Conservation (phyloP, 2,329 filamentous ascomycete genomes). For the Aspergillus ruber region DNA sequence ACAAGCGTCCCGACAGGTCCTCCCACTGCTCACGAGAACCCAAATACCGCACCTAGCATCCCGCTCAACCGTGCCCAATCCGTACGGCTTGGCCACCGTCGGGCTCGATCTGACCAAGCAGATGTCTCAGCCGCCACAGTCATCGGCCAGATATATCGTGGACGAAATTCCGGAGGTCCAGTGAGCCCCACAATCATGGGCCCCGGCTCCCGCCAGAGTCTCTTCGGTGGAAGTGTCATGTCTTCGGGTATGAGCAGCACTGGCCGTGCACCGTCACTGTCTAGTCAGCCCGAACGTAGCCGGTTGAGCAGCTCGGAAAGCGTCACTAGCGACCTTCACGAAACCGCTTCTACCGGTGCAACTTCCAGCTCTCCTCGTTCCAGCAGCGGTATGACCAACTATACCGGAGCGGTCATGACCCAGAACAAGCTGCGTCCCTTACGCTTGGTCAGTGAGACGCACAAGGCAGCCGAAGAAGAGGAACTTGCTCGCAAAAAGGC, state of each 20-base stretch:
- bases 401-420: slow-evolving; percentile 57
- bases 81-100: slow-evolving; percentile 37
- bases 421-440: slow-evolving; percentile 76
- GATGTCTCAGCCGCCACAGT: slow-evolving; percentile 57
- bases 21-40: slow-evolving; percentile 39
- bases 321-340: slow-evolving; percentile 44
- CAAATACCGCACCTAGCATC: slow-evolving; percentile 43
- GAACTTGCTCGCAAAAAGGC: slow-evolving; percentile 41
- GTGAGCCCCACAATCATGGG: slow-evolving; percentile 48
- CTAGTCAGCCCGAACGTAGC: slow-evolving; percentile 41
- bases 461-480: slow-evolving; percentile 35
- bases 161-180: slow-evolving; percentile 48
- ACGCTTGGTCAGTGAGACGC: slow-evolving; percentile 59
- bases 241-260: slow-evolving; percentile 48
- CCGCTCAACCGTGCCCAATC: slow-evolving; percentile 39
- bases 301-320: slow-evolving; percentile 63
- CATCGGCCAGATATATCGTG: slow-evolving; percentile 85
- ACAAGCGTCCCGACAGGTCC: slow-evolving; percentile 19
- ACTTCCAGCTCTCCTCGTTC: slow-evolving; percentile 55
- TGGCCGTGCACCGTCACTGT: slow-evolving; percentile 47
- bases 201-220: slow-evolving; percentile 34
- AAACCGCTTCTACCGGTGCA: slow-evolving; percentile 39
- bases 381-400: slow-evolving; percentile 61
- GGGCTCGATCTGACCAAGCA: slow-evolving; percentile 45
- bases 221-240: slow-evolving; percentile 44